These are phyloP conservation scores for Calendula officinalis DNA, from an alignment of 129 eudicot genomes.

Conservation along the genomic window DNA sequence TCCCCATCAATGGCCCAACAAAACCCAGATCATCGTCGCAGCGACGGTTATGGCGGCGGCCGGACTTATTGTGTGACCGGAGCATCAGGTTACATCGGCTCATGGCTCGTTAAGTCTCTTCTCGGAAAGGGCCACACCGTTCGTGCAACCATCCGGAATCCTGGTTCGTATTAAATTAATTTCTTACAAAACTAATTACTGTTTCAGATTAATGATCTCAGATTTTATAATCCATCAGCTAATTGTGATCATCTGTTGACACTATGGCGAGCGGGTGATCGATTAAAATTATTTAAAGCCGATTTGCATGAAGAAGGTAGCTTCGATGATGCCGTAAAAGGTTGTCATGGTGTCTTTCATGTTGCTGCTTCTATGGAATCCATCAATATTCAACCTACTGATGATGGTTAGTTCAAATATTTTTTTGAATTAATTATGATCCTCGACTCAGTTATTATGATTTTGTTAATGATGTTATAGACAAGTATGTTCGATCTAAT, in stretches of 20 bases:
- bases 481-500: constrained; percentile 40
- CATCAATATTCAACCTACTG: constrained; percentile 22
- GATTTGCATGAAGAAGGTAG: constrained; percentile 85
- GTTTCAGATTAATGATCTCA: neutral
- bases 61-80: constrained; percentile 81
- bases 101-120: constrained; percentile 77
- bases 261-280: constrained; percentile 45
- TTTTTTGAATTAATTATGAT: neutral
- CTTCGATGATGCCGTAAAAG: constrained; percentile 74
- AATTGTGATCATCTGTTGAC: constrained; percentile 40
- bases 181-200: neutral
- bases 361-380: constrained; percentile 87
- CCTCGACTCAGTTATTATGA: neutral
- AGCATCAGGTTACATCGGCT: constrained; percentile 83
- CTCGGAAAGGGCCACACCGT: constrained; percentile 55
- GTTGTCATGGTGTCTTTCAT: constrained; percentile 78
- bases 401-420: constrained; percentile 34
- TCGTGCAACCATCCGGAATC: constrained; percentile 72
- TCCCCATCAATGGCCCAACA: constrained; percentile 19
- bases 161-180: constrained; percentile 33
- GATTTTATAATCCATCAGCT: constrained; percentile 29
- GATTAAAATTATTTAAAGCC: constrained; percentile 56
- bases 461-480: constrained; percentile 38
- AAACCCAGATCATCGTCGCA: neutral
- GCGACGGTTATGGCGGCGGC: neutral